A percentile compares a stretch with the other conserved stretches of the same genome.
Evolutionary conservation across 768 basidiomycete genomes (phyloP).

Genomic region (Suillus luteus): DNA sequence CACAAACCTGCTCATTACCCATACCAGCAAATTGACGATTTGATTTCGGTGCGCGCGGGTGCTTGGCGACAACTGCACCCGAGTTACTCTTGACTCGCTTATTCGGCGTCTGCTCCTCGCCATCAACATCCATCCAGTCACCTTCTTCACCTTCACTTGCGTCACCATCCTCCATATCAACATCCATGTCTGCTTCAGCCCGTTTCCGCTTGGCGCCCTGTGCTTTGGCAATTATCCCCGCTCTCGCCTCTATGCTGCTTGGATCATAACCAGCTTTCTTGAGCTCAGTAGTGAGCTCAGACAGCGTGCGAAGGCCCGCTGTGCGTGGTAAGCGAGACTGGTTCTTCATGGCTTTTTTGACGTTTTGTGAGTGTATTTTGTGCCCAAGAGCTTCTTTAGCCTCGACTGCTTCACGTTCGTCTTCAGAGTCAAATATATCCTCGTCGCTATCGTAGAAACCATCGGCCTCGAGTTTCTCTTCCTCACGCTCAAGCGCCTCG

Average conservation of each 20-base stretch:
- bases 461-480: conserved; percentile 90
- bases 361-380: conserved; percentile 71
- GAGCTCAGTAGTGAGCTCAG: conserved; percentile 77
- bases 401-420: conserved; percentile 76
- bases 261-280: conserved; percentile 91
- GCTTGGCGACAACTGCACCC: conserved; percentile 53
- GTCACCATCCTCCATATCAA: conserved; percentile 52
- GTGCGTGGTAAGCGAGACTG: conserved; percentile 75
- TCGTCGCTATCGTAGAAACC: conserved; percentile 94
- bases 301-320: conserved; percentile 62
- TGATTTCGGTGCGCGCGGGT: conserved; percentile 59
- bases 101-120: conserved; percentile 48
- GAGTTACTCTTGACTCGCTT: conserved; percentile 67
- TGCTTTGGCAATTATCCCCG: conserved; percentile 75
- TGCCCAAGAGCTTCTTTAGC: conserved; percentile 58
- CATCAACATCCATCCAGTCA: conserved; percentile 57
- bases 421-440: conserved; percentile 73
- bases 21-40: conserved; percentile 81
- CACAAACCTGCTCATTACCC: conserved; percentile 68
- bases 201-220: conserved; percentile 65
- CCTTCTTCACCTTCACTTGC: conserved; percentile 43
- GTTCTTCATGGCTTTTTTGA: conserved; percentile 90
- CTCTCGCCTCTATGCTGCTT: conserved; percentile 85
- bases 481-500: conserved; percentile 95
- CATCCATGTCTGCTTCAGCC: conserved; percentile 52